Conservation (phyloP, 2,329 filamentous ascomycete genomes). For the Ophiocordyceps camponoti-rufipedis region DNA sequence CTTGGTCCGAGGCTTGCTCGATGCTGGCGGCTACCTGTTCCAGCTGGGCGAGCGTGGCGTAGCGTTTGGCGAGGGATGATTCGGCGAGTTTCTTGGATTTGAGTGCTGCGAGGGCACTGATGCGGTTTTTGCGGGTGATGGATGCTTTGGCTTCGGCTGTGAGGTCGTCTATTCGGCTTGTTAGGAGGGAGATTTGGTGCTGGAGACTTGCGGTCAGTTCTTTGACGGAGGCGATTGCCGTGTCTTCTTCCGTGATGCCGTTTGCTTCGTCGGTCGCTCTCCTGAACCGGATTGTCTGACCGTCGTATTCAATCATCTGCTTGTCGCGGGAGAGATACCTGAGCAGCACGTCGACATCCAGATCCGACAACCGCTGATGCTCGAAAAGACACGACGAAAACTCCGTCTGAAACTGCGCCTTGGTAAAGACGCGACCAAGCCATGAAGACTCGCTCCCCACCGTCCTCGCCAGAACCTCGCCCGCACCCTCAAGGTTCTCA, state of each 20-base stretch:
- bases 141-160: conserved; percentile 48
- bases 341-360: conserved; percentile 53
- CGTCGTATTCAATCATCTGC: conserved; percentile 37
- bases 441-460: conserved; percentile 24
- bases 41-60: conserved; percentile 58
- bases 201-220: conserved; percentile 59
- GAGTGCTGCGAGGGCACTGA: conserved; percentile 60
- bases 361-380: conserved; percentile 33
- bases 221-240: conserved; percentile 68
- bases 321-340: conserved; percentile 53
- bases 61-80: conserved; percentile 49
- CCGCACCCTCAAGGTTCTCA: conserved; percentile 40
- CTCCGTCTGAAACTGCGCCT: conserved; percentile 40
- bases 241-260: conserved; percentile 57
- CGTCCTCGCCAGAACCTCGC: conserved; percentile 31
- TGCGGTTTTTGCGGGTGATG: conserved; percentile 52
- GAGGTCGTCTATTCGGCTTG: conserved; percentile 47
- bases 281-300: conserved; percentile 58
- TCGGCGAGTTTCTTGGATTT: conserved; percentile 72
- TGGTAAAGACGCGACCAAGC: conserved; percentile 51
- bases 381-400: conserved; percentile 35
- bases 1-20: conserved; percentile 69
- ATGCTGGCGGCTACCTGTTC: conserved; percentile 72
- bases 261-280: conserved; percentile 24
- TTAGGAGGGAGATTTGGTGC: conserved; percentile 50